These are phyloP conservation scores for Xylaria telfairii DNA, from an alignment of 495 filamentous ascomycete species.

Conservation along the genomic window DNA sequence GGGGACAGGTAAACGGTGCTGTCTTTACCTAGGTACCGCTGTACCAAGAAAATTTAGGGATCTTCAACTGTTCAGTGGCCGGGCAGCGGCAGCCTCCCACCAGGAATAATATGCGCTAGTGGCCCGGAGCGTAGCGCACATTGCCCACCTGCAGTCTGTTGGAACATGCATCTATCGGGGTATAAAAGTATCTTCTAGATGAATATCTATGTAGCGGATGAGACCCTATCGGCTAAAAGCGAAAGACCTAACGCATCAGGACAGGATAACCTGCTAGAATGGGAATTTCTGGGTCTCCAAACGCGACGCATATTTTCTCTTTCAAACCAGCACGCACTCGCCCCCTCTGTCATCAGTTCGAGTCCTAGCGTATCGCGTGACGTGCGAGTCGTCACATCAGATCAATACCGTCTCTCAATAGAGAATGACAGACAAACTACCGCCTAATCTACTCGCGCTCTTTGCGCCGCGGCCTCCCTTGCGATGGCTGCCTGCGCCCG, in stretches of 20 bases:
- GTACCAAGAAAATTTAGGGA: slow-evolving; percentile 15
- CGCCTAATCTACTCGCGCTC: slow-evolving; percentile 87
- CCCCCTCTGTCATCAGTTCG: slow-evolving; percentile 6
- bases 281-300: slow-evolving; percentile 13
- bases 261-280: background rate
- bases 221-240: background rate
- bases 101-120: background rate
- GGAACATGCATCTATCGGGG: background rate
- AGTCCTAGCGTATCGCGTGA: slow-evolving; percentile 4
- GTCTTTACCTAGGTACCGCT: too few relatives aligned
- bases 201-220: background rate
- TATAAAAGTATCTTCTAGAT: too few relatives aligned
- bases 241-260: background rate
- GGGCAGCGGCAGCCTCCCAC: too few relatives aligned
- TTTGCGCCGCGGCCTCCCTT: slow-evolving; percentile 93
- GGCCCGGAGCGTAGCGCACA: too few relatives aligned
- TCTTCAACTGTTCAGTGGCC: too few relatives aligned
- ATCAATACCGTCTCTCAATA: background rate
- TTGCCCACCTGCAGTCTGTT: background rate
- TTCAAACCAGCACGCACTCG: slow-evolving; percentile 32
- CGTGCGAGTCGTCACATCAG: slow-evolving; percentile 15
- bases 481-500: slow-evolving; percentile 83
- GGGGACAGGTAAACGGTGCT: background rate
- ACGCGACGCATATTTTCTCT: slow-evolving; percentile 36
- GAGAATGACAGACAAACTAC: slow-evolving; percentile 93